These are phyloP conservation scores for Mesembryanthemum crystallinum DNA, from an alignment of 148 eudicot species.

Conservation along the genomic window DNA sequence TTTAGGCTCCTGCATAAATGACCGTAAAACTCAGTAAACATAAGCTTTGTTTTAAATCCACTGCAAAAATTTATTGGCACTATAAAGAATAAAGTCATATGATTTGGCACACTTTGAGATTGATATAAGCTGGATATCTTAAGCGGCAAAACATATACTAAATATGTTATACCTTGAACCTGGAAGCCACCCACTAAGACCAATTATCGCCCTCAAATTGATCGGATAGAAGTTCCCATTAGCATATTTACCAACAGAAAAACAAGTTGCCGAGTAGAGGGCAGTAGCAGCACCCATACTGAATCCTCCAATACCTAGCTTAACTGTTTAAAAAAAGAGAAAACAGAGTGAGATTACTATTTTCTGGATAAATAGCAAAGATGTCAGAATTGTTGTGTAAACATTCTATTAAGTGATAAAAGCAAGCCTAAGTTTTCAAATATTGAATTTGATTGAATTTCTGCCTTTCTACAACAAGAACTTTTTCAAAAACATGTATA, in stretches of 20 bases:
- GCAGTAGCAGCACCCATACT: slow-evolving; percentile 96
- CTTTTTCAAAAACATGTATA: not conserved
- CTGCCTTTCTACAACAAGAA: not conserved
- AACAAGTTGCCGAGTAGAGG: slow-evolving; percentile 92
- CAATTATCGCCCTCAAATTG: slow-evolving; percentile 64
- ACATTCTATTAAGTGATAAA: not conserved
- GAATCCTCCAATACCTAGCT: slow-evolving; percentile 97
- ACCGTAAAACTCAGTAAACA: not conserved
- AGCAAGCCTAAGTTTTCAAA: not conserved
- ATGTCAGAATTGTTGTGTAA: not conserved
- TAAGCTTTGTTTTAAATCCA: not conserved
- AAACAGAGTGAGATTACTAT: not conserved
- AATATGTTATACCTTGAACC: slow-evolving; percentile 55
- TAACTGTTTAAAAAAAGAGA: slow-evolving; percentile 45
- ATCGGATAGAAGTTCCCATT: slow-evolving; percentile 73
- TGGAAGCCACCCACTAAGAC: slow-evolving; percentile 98
- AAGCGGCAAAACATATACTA: not conserved
- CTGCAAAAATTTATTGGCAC: too few relatives aligned
- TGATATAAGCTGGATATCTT: not conserved
- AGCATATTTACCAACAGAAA: slow-evolving; percentile 66
- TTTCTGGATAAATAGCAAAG: not conserved
- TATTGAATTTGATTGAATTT: not conserved
- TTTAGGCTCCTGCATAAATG: slow-evolving; percentile 53
- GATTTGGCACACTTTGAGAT: not conserved
- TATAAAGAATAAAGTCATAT: too few relatives aligned